A percentile compares a stretch with the other conserved stretches of the same genome.
Evolutionary conservation across 805 yeast genomes (phyloP).

Genomic region (Metschnikowia lochheadii): DNA sequence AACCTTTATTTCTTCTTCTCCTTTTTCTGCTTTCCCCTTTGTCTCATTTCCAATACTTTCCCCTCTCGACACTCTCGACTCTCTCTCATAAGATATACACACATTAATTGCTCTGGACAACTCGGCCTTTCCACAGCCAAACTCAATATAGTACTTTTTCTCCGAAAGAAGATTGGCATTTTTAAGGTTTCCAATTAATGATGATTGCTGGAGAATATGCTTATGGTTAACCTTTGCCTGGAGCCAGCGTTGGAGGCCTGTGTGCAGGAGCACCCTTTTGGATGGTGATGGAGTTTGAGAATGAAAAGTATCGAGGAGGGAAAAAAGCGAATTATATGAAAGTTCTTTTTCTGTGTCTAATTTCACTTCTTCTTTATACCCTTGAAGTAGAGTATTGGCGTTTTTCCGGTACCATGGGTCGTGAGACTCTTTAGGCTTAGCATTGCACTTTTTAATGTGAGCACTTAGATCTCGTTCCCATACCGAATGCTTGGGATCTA

Average conservation of each 20-base stretch:
- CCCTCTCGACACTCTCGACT: background rate
- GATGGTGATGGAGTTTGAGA: slow-evolving; percentile 17
- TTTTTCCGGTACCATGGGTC: slow-evolving; percentile 52
- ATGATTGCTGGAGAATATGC: slow-evolving; percentile 80
- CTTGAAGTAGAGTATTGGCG: slow-evolving; percentile 36
- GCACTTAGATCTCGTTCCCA: slow-evolving; percentile 53
- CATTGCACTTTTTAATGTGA: slow-evolving; percentile 64
- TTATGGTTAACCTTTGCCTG: slow-evolving; percentile 54
- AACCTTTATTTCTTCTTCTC: too few relatives aligned
- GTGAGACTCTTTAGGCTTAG: slow-evolving; percentile 29
- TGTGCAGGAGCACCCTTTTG: slow-evolving; percentile 19
- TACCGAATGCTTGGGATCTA: slow-evolving; percentile 70
- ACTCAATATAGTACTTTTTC: slow-evolving; percentile 53
- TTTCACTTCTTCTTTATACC: background rate
- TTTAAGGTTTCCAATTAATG: slow-evolving; percentile 66
- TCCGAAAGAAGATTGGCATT: slow-evolving; percentile 35
- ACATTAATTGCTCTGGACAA: slow-evolving; percentile 58
- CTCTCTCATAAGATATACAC: slow-evolving; percentile 26
- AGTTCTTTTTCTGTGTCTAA: background rate
- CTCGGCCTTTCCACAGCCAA: slow-evolving; percentile 92
- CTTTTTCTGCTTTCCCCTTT: too few relatives aligned
- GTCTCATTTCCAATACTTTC: background rate
- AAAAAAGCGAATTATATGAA: background rate
- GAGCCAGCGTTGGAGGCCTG: slow-evolving; percentile 38
- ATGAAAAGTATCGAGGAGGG: slow-evolving; percentile 5